Percentiles rank a stretch among this genome's conserved stretches.
Conservation (phyloP, 345 rosid species). For the Citrus maxima region DNA sequence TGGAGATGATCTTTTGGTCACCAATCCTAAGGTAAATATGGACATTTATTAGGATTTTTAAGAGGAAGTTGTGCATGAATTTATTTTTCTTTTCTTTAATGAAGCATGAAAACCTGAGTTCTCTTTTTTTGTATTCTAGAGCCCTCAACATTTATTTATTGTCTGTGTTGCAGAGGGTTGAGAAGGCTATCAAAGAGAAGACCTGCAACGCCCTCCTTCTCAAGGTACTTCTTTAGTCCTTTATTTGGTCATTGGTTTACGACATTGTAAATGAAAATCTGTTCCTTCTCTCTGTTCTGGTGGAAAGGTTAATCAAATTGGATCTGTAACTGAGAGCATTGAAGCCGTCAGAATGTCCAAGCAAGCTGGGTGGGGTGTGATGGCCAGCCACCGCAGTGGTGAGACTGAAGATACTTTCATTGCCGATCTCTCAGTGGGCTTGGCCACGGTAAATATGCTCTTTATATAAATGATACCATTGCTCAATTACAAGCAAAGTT, state of each 20-base stretch:
- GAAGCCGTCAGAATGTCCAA: conserved; percentile 98
- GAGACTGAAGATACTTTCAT: conserved; percentile 98
- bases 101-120: not conserved
- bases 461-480: not conserved
- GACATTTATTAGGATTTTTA: not conserved
- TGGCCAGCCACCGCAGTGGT: conserved; percentile 99
- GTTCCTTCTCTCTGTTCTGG: not conserved
- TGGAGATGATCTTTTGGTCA: conserved; percentile 96
- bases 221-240: conserved; percentile 43
- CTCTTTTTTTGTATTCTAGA: not conserved
- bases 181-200: conserved; percentile 79
- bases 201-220: conserved; percentile 94
- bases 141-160: not conserved
- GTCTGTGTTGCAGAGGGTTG: conserved; percentile 63
- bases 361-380: conserved; percentile 98
- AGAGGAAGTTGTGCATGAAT: not conserved
- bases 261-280: not conserved
- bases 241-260: not conserved
- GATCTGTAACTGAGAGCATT: conserved; percentile 93
- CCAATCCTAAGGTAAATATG: conserved; percentile 81
- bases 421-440: conserved; percentile 89
- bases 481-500: not conserved
- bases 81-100: not conserved
- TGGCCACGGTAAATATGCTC: conserved; percentile 65
- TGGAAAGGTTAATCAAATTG: conserved; percentile 92